A percentile compares a stretch with the other conserved stretches of the same genome.
Evolutionary conservation across 495 filamentous ascomycete species (phyloP).

Genomic region (Cercophora sp.): DNA sequence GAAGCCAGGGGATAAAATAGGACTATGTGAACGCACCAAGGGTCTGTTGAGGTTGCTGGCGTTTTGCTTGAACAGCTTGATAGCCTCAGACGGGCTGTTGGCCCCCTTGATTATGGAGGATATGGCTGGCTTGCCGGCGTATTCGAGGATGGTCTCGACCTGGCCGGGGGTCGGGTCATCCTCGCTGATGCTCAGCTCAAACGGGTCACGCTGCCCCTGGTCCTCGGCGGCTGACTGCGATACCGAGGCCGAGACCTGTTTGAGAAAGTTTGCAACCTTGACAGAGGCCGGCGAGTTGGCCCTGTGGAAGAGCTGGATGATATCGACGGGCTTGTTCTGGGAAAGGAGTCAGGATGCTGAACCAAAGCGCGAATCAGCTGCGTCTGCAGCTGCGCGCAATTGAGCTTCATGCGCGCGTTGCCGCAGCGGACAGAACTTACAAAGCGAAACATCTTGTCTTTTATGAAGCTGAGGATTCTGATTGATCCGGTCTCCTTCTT

Average conservation of each 20-base stretch:
- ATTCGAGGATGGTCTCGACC: slow-evolving; percentile 82
- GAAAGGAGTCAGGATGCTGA: too few relatives aligned
- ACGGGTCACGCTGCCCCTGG: slow-evolving; percentile 58
- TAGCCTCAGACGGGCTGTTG: slow-evolving; percentile 63
- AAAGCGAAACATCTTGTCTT: too few relatives aligned
- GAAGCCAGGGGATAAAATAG: slow-evolving; percentile 10
- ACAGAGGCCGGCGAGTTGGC: slow-evolving; percentile 60
- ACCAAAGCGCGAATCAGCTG: too few relatives aligned
- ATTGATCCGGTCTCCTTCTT: too few relatives aligned
- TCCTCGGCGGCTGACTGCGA: slow-evolving; percentile 56
- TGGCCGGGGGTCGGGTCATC: slow-evolving; percentile 77
- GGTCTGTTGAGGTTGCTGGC: slow-evolving; percentile 64
- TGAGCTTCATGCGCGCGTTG: too few relatives aligned
- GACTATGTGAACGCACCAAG: slow-evolving; percentile 48
- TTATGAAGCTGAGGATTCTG: too few relatives aligned
- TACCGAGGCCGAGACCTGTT: slow-evolving; percentile 65
- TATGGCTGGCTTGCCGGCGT: slow-evolving; percentile 56
- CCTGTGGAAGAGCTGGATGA: slow-evolving; percentile 94
- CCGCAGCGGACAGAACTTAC: too few relatives aligned
- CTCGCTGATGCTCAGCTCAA: slow-evolving; percentile 84
- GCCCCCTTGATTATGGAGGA: slow-evolving; percentile 68
- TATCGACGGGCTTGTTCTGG: slow-evolving; percentile 78
- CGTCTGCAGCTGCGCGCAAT: too few relatives aligned
- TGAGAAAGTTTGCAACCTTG: slow-evolving; percentile 66
- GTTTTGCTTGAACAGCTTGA: slow-evolving; percentile 63